Base-by-base conservation (phyloP, 805 yeast genomes). In the Metschnikowia noctiluminum region DNA sequence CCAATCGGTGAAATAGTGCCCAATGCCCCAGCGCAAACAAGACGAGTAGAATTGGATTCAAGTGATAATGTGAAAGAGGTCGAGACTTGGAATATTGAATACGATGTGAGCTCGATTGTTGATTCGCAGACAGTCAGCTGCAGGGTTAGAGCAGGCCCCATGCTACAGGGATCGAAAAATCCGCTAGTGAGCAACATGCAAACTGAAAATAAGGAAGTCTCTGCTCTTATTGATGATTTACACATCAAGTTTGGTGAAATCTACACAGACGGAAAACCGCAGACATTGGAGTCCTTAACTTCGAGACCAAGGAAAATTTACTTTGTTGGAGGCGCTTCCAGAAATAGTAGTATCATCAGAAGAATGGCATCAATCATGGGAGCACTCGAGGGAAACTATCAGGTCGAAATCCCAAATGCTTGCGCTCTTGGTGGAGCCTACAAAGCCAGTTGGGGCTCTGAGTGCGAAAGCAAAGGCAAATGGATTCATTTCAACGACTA, bases 1-100 rank as follows among this genome's bases (percentile, higher is more conserved):
- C 95, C 96, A 11, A 67, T 86, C 3, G 89, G 94, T n/a, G 97
- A 90, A 63, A 90, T 90, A 55, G 88, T 89, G 21, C 97, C 97
- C 13, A 87, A 85, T 64, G 85, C 84, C 1, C 68, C 78, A 27
- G 80, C 90, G 0, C 87, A 84, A 53, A 79, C 77, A 26, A 73
- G 80, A 49, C 67, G 90, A 49, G 79, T 79, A 46, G 62, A 65
- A 16, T 74, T 78, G 53, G 61, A 69, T 38, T 51, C 55, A 2
- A 52, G 55, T 7, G 55, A 53, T 7, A 56, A 71, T 9, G 42
- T 71, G 6, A 53, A 44, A 4, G 67, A 64, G 5, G 60, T 61
- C 4, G 55, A 59, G n/a, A 15, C 38, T 30, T 78, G 81, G 76
- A 70, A 74, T n/a, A 63, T 67, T 26, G 84, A 81, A 28, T 66